A percentile compares a stretch with the other conserved stretches of the same genome.
phyloP scores from a whole-genome alignment of 345 rosid species.

The Corymbia maculata region DNA sequence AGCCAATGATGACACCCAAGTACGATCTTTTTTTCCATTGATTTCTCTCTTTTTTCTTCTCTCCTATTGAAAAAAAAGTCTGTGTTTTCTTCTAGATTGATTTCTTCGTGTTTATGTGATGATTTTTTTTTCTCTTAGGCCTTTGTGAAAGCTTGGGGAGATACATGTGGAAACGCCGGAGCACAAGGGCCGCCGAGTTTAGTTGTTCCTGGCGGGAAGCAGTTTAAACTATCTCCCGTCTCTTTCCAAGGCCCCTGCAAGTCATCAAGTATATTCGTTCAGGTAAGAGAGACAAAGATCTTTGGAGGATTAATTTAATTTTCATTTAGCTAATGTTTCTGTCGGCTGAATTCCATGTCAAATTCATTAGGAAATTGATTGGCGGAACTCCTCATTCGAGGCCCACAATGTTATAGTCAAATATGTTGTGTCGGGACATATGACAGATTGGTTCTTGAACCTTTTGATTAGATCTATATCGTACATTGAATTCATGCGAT shows the following conservation, averaged over 20 bases:
- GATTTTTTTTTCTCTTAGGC: constrained; percentile 6
- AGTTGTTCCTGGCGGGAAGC: background rate
- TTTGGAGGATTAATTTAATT: no score
- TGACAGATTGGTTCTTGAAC: no score
- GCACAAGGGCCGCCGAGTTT: background rate
- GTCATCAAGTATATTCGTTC: background rate
- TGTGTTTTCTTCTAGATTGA: background rate
- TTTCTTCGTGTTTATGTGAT: background rate
- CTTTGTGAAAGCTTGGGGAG: constrained; percentile 15
- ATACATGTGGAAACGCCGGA: background rate
- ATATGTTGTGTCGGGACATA: no score
- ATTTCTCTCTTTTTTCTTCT: background rate
- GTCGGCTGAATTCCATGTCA: no score
- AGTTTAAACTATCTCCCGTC: constrained; percentile 1
- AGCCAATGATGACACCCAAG: background rate
- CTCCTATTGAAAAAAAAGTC: no score
- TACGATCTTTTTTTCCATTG: background rate
- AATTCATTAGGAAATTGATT: no score
- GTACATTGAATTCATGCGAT: no score
- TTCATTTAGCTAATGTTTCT: no score
- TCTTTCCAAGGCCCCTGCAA: constrained; percentile 19
- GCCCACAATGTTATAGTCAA: no score
- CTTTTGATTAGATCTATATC: no score
- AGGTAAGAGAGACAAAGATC: no score
- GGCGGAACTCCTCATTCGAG: no score